Percentiles rank a stretch among this genome's conserved stretches.
Conservation (phyloP, 495 filamentous ascomycete genomes). For the Articulospora tetracladia region DNA sequence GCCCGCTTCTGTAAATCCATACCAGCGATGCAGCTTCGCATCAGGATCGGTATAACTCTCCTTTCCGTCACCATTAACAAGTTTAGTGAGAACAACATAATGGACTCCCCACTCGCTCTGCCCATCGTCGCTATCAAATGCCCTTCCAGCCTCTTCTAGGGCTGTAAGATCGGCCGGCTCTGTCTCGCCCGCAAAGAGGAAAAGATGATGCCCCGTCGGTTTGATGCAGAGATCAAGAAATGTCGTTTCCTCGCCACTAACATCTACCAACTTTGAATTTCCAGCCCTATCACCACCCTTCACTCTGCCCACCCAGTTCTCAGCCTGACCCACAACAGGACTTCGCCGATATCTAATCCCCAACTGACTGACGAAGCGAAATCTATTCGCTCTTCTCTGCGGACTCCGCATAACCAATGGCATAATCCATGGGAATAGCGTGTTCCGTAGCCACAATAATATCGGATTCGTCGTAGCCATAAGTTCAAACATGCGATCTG, state of each 20-base stretch:
- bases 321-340: constrained; percentile 28
- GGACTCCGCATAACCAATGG: constrained; percentile 29
- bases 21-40: constrained; percentile 29
- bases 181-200: constrained; percentile 29
- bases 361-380: constrained; percentile 35
- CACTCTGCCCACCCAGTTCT: constrained; percentile 23
- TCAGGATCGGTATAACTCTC: constrained; percentile 21
- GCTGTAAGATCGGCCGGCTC: constrained; percentile 13
- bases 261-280: constrained; percentile 25
- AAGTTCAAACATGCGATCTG: constrained; percentile 33
- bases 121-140: background rate
- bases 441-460: constrained; percentile 29
- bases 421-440: constrained; percentile 30
- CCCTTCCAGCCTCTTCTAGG: constrained; percentile 6
- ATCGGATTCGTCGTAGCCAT: constrained; percentile 29
- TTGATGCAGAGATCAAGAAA: constrained; percentile 29
- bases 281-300: constrained; percentile 32
- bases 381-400: constrained; percentile 19
- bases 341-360: constrained; percentile 35
- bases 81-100: background rate
- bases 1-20: constrained; percentile 31
- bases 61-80: constrained; percentile 8
- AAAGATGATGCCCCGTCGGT: constrained; percentile 27
- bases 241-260: constrained; percentile 14
- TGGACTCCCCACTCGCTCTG: background rate